These are phyloP conservation scores for Russula foetens DNA, from an alignment of 768 basidiomycete species.

Conservation along the genomic window DNA sequence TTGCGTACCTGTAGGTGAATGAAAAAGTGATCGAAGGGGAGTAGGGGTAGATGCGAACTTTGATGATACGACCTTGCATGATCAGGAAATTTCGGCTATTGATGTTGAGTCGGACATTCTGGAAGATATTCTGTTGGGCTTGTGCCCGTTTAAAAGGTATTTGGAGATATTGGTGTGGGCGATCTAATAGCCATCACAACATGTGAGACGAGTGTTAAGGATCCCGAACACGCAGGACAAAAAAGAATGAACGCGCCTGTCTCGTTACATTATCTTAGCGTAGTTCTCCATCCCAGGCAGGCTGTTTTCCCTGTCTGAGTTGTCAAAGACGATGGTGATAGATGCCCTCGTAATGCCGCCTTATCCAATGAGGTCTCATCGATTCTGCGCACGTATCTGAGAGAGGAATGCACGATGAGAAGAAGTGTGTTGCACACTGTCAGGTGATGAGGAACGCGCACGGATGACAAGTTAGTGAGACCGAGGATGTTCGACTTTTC, in stretches of 20 bases:
- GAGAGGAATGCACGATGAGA: background rate
- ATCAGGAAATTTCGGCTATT: conserved; percentile 99
- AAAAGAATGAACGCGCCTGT: conserved; percentile 45
- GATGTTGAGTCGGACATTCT: conserved; percentile 96
- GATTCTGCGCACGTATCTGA: conserved; percentile 90
- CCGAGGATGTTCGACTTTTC: conserved; percentile 99
- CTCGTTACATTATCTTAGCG: conserved; percentile 92
- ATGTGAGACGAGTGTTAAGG: too few species aligned
- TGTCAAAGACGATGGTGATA: conserved; percentile 98
- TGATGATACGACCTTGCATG: conserved; percentile 99
- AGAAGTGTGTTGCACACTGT: too few species aligned
- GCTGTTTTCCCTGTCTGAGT: conserved; percentile 78
- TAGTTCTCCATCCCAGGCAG: conserved; percentile 74
- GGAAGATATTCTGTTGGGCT: conserved; percentile 88
- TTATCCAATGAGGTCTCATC: conserved; percentile 96
- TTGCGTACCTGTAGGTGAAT: conserved; percentile 63
- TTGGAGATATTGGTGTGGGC: conserved; percentile 90
- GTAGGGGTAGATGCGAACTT: conserved; percentile 40
- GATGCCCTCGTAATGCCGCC: conserved; percentile 96
- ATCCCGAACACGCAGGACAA: background rate
- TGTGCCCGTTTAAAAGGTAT: conserved; percentile 94
- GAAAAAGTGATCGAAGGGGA: background rate
- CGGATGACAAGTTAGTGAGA: conserved; percentile 94
- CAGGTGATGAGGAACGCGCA: conserved; percentile 27
- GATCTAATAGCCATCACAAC: conserved; percentile 42